Evolutionary conservation across 2,329 filamentous ascomycete genomes (phyloP), one percentile per base, ranked within the genome.

Genomic region (Cladosporium halotolerans): DNA sequence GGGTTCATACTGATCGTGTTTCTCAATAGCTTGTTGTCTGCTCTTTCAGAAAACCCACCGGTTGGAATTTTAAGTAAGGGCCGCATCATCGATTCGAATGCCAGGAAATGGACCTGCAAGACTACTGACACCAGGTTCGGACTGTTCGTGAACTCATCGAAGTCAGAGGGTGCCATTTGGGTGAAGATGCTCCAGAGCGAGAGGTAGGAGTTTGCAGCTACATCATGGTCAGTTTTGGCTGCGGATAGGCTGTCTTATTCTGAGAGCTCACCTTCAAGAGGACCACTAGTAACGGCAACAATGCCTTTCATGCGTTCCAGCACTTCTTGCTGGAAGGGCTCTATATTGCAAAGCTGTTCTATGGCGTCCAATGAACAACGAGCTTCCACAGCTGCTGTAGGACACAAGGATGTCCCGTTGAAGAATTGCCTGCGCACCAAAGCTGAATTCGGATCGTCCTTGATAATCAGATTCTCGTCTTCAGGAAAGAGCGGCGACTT

Each of bases 71-170:
- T 13, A 3, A 51, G 48, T 32, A 31, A 51, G 1, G 48, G 48
- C 8, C 48, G 48, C 11, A 44, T 32, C 39, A 43, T 40, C 39
- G 44, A 38, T 10, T 51, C 48, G 13, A 51, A 18, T 14, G 48
- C 48, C 13, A 51, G 32, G 32, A 51, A 51, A 18, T 51, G 48
- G 2, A 40, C 48, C 31, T 51, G 48, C 18, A 51, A 14, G 6
- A 44, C 48, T 2, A 44, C 16, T 4, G 14, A 14, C 23, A 10
- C 16, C 7, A 42, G 13, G 13, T 42, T 42, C 9, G 8, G 3
- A 10, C 40, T n/a, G 40, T 42, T 23, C 9, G 40, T 36, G 32
- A 51, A 51, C 16, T 51, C 9, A 9, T 51, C 48, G 40, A 51
- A 51, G 7, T 51, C 31, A 3, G 34, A 31, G 18, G 40, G 32